Evolutionary conservation across 805 yeast species (phyloP).

Genomic region (Nakazawaea anatomiae): DNA sequence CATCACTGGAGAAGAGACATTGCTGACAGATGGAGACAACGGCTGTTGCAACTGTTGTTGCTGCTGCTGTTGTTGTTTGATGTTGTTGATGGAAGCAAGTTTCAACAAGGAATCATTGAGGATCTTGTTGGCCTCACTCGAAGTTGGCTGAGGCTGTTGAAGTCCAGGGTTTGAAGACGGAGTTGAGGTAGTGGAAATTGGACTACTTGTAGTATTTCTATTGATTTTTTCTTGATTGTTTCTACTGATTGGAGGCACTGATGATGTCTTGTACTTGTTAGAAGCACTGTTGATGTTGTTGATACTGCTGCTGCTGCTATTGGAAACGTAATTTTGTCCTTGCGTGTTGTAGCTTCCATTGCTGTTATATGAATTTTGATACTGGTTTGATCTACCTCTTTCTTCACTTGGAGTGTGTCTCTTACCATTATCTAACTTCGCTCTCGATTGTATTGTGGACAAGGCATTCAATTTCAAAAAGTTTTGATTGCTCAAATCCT

Average conservation of each 20-base stretch:
- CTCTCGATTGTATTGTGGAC: conserved; percentile 53
- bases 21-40: too few species aligned
- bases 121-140: conserved; percentile 1
- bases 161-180: neutral
- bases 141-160: conserved; percentile 7
- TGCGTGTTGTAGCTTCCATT: conserved; percentile 12
- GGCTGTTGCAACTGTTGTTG: neutral
- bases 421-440: conserved; percentile 11
- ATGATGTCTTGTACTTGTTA: conserved; percentile 11
- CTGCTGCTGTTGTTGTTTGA: conserved; percentile 12
- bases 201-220: neutral
- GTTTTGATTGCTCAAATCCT: conserved; percentile 19
- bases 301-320: neutral
- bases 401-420: conserved; percentile 17
- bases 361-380: conserved; percentile 1
- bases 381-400: conserved; percentile 17
- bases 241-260: conserved; percentile 8
- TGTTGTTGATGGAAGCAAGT: conserved; percentile 7
- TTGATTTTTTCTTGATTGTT: neutral
- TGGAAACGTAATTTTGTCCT: neutral
- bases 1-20: neutral
- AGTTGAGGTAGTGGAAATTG: too few species aligned
- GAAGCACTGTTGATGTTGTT: too few species aligned
- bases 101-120: conserved; percentile 6
- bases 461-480: conserved; percentile 63